These are phyloP conservation scores for Cylindrodendrum hubeiense DNA, from an alignment of 2,329 filamentous ascomycete genomes.

Conservation along the genomic window DNA sequence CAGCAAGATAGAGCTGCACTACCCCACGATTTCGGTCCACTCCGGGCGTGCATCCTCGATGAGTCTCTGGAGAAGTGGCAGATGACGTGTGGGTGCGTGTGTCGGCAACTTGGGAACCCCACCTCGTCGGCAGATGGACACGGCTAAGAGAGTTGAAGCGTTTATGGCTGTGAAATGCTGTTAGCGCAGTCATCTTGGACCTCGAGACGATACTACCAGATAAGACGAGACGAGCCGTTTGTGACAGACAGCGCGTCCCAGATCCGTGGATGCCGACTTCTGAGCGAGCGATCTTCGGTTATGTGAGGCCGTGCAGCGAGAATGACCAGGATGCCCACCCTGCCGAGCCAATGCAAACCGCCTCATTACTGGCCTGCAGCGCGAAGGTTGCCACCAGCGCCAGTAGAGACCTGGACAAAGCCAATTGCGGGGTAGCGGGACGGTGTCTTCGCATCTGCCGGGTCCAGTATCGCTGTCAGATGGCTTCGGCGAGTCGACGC, in stretches of 20 bases:
- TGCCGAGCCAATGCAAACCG: neutral
- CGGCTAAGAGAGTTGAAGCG: slow-evolving; percentile 5
- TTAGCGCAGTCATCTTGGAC: neutral
- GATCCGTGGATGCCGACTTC: neutral
- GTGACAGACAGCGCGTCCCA: neutral
- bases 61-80: slow-evolving; percentile 1
- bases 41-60: neutral
- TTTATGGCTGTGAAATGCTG: neutral
- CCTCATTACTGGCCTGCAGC: neutral
- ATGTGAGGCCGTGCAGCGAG: neutral
- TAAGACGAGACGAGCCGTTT: neutral
- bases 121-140: slow-evolving; percentile 18
- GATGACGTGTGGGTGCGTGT: slow-evolving; percentile 3
- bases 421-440: neutral
- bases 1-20: neutral
- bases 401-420: neutral
- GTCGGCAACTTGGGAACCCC: slow-evolving; percentile 1
- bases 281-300: neutral
- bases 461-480: neutral
- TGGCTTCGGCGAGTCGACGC: neutral
- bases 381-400: neutral
- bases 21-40: slow-evolving; percentile 4
- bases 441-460: neutral
- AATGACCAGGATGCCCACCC: neutral
- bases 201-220: neutral